Base-by-base conservation (phyloP, 23 red algal genomes). In the Gracilaria domingensis region DNA sequence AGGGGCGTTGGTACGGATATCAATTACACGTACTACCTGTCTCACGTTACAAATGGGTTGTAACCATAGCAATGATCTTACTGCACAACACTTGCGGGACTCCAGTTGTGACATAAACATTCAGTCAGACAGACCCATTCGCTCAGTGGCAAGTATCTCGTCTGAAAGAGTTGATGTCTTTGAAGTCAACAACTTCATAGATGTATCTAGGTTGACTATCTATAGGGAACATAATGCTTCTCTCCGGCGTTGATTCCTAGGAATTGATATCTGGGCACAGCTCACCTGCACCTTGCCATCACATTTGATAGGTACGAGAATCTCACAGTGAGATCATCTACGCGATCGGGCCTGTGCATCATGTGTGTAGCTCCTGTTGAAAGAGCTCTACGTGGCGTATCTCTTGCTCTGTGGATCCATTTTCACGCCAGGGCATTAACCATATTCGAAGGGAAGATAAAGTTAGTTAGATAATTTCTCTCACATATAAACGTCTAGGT, bases 401-500 rank as follows among this genome's bases (percentile, higher is more conserved):
- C 59, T 29, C 26, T 3, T 12, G 2, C 24, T 12, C 4, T 4
- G 26, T 29, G 3, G 23, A 29, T 69, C 64, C 30, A 69, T 36
- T 32, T 69, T 37, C 1, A 36, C 1, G 18, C 20, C 64, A 69
- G 38, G 64, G 64, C 2, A 29, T 12, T 58, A n/a, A 2, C 18
- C 23, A n/a, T 18, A 18, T 62, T 8, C 59, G 26, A 29, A 8
- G 59, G 29, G 18, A 69, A 18, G 32, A 30, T 69, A 69, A 34
- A 69, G 64, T 69, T 69, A 69, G 64, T 69, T 37, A 7, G 30
- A 13, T 69, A 7, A 69, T 30, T 69, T 69, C 32, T 69, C 32
- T 36, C 26, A 9, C 13, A 24, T 32, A 17, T 2, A 20, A 36
- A 32, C 30, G 18, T 34, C 14, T 9, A 69, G 12, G 12, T 36